Conservation (phyloP, 164 flowering plant genomes). For the Vitis riparia region DNA sequence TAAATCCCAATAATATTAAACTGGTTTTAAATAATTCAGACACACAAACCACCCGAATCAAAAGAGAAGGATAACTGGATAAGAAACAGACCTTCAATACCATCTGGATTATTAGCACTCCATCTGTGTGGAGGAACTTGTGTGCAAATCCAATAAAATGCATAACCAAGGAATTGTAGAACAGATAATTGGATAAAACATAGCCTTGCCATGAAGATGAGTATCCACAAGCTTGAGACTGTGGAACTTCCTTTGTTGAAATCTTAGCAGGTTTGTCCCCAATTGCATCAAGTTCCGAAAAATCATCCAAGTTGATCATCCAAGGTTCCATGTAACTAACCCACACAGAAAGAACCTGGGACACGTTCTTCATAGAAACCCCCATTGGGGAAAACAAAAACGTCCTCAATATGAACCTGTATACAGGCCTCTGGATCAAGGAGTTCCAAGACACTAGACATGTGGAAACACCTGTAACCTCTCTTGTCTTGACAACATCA, state of each 20-base stretch:
- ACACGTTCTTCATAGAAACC: slow-evolving; percentile 63
- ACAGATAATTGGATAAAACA: slow-evolving; percentile 73
- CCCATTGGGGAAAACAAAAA: slow-evolving; percentile 73
- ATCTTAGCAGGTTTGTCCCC: slow-evolving; percentile 20
- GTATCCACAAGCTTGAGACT: slow-evolving; percentile 33
- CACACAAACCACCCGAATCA: neutral
- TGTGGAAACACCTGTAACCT: slow-evolving; percentile 13
- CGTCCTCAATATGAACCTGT: slow-evolving; percentile 74
- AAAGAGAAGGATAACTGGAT: neutral
- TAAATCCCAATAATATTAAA: too few relatives aligned
- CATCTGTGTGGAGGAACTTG: slow-evolving; percentile 76
- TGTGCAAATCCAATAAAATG: slow-evolving; percentile 93
- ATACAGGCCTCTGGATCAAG: slow-evolving; percentile 72
- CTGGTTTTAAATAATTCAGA: too few relatives aligned
- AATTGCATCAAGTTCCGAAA: slow-evolving; percentile 45
- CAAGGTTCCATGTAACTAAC: slow-evolving; percentile 75
- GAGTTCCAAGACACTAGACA: slow-evolving; percentile 53
- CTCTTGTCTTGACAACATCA: slow-evolving; percentile 35
- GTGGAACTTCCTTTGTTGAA: slow-evolving; percentile 21
- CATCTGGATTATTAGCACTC: slow-evolving; percentile 65
- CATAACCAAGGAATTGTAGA: slow-evolving; percentile 78
- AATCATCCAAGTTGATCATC: slow-evolving; percentile 54
- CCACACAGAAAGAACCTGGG: slow-evolving; percentile 71
- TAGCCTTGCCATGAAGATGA: slow-evolving; percentile 64
- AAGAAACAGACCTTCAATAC: slow-evolving; percentile 60